Percentiles rank a stretch among this genome's conserved stretches.
Evolutionary conservation across 495 filamentous ascomycete species (phyloP).

Genomic region (Penicillium odoratum): DNA sequence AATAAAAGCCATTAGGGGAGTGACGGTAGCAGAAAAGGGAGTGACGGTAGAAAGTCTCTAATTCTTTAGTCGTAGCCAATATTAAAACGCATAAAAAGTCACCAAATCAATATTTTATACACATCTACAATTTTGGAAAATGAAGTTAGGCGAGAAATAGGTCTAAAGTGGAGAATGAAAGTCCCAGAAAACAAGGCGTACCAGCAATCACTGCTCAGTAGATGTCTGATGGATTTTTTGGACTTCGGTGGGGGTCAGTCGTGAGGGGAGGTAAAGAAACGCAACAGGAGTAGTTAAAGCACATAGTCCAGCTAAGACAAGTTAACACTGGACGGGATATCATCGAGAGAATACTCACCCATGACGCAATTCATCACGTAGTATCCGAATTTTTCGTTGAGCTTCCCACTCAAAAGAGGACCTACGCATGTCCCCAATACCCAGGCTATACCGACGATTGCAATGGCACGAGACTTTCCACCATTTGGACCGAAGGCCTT

Average conservation of each 20-base stretch:
- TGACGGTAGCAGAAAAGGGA: too few relatives aligned
- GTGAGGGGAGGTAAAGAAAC: neutral
- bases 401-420: neutral
- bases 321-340: neutral
- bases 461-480: constrained; percentile 3
- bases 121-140: too few relatives aligned
- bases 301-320: neutral
- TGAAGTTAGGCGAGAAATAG: too few relatives aligned
- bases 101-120: too few relatives aligned
- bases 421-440: constrained; percentile 1
- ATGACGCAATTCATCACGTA: constrained; percentile 8
- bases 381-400: constrained; percentile 5
- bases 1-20: too few relatives aligned
- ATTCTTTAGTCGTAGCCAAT: too few relatives aligned
- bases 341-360: constrained; percentile 2
- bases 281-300: neutral
- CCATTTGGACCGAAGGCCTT: constrained; percentile 6
- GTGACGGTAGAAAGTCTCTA: too few relatives aligned
- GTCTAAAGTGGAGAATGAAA: too few relatives aligned
- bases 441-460: neutral
- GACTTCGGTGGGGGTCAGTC: neutral
- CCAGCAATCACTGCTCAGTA: neutral
- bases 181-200: too few relatives aligned
- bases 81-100: too few relatives aligned
- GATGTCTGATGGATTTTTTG: neutral